A percentile compares a stretch with the other conserved stretches of the same genome.
phyloP scores from a whole-genome alignment of 768 basidiomycete species.

The Agaricus blazei region DNA sequence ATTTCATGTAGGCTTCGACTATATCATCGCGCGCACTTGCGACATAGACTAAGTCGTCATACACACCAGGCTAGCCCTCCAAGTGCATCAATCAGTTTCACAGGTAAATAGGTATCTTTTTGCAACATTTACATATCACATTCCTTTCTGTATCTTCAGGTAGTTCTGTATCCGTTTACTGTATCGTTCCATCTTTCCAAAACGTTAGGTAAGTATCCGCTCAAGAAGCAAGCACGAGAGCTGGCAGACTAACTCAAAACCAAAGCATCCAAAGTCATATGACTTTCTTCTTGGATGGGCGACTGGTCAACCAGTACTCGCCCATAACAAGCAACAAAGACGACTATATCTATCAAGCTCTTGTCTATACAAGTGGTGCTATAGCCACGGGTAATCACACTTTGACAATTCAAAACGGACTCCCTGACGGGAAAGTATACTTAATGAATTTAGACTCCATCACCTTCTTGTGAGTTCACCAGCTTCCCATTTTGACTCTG shows the following conservation, averaged over 20 bases:
- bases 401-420: constrained; percentile 10
- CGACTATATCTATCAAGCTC: not conserved
- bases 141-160: not conserved
- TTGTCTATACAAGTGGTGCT: constrained; percentile 5
- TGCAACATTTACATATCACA: not conserved
- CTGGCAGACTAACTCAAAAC: not conserved
- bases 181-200: not conserved
- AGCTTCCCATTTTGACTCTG: not conserved
- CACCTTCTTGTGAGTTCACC: constrained; percentile 5
- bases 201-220: not conserved
- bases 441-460: constrained; percentile 13
- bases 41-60: not conserved
- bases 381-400: constrained; percentile 5
- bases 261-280: not conserved
- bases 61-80: not conserved
- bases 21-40: not conserved
- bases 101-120: not conserved
- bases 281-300: constrained; percentile 1
- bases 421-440: not conserved
- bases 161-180: constrained; percentile 3
- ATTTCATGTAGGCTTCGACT: not conserved
- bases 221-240: not conserved
- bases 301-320: not conserved
- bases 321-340: not conserved
- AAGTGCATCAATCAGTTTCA: not conserved